Evolutionary conservation across 441 rosid species (phyloP).

Genomic region (Omphalea diandra): DNA sequence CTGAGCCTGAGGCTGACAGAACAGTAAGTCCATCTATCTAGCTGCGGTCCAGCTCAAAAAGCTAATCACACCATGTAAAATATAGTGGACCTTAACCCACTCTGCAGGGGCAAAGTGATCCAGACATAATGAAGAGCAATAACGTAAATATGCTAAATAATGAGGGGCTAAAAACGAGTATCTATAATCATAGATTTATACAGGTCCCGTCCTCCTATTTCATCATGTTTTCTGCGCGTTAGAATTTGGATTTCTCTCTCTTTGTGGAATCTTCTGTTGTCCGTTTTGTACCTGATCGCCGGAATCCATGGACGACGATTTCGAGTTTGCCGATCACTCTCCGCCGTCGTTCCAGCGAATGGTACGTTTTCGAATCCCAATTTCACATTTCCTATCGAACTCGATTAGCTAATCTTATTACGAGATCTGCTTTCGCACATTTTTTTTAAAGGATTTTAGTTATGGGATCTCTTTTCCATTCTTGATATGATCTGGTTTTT

Average conservation of each 20-base stretch:
- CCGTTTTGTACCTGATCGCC: conserved; percentile 10
- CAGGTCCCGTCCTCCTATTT: neutral
- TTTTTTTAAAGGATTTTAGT: neutral
- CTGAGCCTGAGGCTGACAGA: too few relatives aligned
- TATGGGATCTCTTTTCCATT: neutral
- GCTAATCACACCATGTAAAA: too few relatives aligned
- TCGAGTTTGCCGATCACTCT: conserved; percentile 39
- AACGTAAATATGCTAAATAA: neutral
- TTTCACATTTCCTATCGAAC: neutral
- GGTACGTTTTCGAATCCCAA: conserved; percentile 15
- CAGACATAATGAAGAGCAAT: neutral
- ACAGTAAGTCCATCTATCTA: too few relatives aligned
- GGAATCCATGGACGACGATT: conserved; percentile 38
- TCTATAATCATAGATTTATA: too few relatives aligned
- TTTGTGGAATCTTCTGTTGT: conserved; percentile 24
- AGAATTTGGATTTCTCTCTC: neutral
- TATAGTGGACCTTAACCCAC: too few relatives aligned
- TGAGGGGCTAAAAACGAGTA: neutral
- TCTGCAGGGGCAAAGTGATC: neutral
- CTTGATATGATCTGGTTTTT: neutral
- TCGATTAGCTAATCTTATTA: neutral
- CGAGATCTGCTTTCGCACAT: conserved; percentile 8
- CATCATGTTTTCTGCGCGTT: neutral
- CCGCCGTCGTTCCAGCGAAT: conserved; percentile 30
- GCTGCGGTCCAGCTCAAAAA: too few relatives aligned